These are phyloP conservation scores for Quercus aquifolioides DNA, from an alignment of 306 rosid species.

Conservation along the genomic window DNA sequence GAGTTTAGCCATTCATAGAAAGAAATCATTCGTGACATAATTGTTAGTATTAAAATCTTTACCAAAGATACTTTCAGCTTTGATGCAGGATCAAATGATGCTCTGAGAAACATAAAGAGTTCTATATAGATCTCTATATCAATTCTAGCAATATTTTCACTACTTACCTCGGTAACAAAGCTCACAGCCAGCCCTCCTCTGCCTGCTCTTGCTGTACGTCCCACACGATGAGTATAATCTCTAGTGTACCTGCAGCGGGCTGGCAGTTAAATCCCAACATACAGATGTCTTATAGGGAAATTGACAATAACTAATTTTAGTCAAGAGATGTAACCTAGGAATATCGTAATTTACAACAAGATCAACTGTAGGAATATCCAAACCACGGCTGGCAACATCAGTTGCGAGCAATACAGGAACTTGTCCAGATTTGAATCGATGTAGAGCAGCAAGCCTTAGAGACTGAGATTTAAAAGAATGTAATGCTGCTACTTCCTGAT, in stretches of 20 bases:
- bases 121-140: not conserved
- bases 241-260: conserved; percentile 55
- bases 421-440: conserved; percentile 77
- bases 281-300: conserved; percentile 3
- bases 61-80: not conserved
- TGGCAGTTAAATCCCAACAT: conserved; percentile 16
- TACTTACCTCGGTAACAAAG: conserved; percentile 64
- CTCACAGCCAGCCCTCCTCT: conserved; percentile 80
- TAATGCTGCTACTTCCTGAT: conserved; percentile 60
- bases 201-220: conserved; percentile 95
- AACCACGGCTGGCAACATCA: conserved; percentile 92
- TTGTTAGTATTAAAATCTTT: not conserved
- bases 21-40: not conserved
- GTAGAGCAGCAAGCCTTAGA: conserved; percentile 74
- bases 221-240: conserved; percentile 91
- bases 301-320: conserved; percentile 5
- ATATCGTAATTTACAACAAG: conserved; percentile 84
- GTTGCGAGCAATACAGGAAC: conserved; percentile 81
- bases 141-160: conserved; percentile 6
- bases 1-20: not conserved
- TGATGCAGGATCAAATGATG: not conserved
- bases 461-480: conserved; percentile 82
- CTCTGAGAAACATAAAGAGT: conserved; percentile 4
- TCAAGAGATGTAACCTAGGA: conserved; percentile 59
- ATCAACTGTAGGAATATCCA: conserved; percentile 91